These are phyloP conservation scores for Danielozyma ontarioensis DNA, from an alignment of 805 yeast species.

Conservation along the genomic window DNA sequence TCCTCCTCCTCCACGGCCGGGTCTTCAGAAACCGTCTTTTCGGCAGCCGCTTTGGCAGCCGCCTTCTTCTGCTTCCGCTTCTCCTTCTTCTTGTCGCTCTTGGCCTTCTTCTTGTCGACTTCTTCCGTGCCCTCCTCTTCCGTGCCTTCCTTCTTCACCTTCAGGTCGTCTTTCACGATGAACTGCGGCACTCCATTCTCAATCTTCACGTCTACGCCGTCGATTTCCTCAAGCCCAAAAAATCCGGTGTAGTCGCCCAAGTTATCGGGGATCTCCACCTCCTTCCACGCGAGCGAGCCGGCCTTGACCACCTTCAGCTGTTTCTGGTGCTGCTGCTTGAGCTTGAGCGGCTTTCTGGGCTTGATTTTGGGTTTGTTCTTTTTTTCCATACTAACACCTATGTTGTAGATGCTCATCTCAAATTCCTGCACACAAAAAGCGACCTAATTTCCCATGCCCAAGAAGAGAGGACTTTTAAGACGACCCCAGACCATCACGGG, in stretches of 20 bases:
- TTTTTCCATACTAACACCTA: neutral
- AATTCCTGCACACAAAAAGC: slow-evolving; percentile 7
- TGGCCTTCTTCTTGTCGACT: slow-evolving; percentile 1
- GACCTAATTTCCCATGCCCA: slow-evolving; percentile 4
- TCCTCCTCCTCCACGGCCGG: slow-evolving; percentile 12
- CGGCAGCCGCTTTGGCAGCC: slow-evolving; percentile 5
- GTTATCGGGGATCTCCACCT: slow-evolving; percentile 77
- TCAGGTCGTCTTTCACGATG: slow-evolving; percentile 24
- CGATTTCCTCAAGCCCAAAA: slow-evolving; percentile 89
- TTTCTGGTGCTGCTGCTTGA: slow-evolving; percentile 24
- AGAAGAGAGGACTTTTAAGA: slow-evolving; percentile 21
- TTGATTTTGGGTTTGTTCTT: neutral
- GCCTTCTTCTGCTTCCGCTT: slow-evolving; percentile 10
- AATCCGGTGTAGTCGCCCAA: slow-evolving; percentile 86
- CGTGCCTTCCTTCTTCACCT: slow-evolving; percentile 28
- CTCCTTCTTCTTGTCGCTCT: slow-evolving; percentile 4
- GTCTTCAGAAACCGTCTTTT: slow-evolving; percentile 8
- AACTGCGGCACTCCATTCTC: slow-evolving; percentile 65
- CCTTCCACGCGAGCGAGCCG: slow-evolving; percentile 65
- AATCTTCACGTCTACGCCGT: slow-evolving; percentile 81
- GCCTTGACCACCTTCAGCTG: slow-evolving; percentile 42
- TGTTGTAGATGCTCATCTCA: slow-evolving; percentile 3
- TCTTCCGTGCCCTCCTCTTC: slow-evolving; percentile 10
- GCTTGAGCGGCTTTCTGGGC: slow-evolving; percentile 13
- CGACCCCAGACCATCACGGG: slow-evolving; percentile 30